Conservation (phyloP, 768 basidiomycete species). For the Megacollybia marginata region DNA sequence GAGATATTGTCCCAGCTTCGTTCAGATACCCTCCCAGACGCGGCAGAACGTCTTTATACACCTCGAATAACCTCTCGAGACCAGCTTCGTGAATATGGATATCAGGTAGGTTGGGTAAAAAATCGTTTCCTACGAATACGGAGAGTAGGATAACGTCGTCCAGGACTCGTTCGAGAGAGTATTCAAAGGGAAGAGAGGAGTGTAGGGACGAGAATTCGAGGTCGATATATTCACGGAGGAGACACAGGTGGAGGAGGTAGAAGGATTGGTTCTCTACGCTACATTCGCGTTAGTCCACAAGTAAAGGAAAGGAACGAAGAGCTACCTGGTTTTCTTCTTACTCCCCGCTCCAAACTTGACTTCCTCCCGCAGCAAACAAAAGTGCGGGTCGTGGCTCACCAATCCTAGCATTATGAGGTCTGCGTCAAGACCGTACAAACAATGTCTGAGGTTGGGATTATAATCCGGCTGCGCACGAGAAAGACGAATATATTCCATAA, state of each 20-base stretch:
- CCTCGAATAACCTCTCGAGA: slow-evolving; percentile 84
- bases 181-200: slow-evolving; percentile 51
- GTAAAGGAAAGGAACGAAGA: no score
- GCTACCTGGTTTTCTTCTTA: slow-evolving; percentile 56
- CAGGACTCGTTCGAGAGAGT: slow-evolving; percentile 89
- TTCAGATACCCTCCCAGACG: slow-evolving; percentile 88
- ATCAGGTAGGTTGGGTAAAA: slow-evolving; percentile 92
- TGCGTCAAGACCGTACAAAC: slow-evolving; percentile 96
- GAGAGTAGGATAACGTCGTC: slow-evolving; percentile 97
- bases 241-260: slow-evolving; percentile 88
- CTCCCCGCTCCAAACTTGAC: slow-evolving; percentile 90
- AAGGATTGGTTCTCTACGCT: slow-evolving; percentile 77
- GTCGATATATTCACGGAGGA: slow-evolving; percentile 96
- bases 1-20: slow-evolving; percentile 78
- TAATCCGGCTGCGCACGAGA: slow-evolving; percentile 93
- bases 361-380: slow-evolving; percentile 94
- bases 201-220: slow-evolving; percentile 83
- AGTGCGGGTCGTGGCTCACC: slow-evolving; percentile 97
- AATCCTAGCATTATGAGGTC: slow-evolving; percentile 98
- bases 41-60: slow-evolving; percentile 90
- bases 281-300: no score
- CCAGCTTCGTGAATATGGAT: slow-evolving; percentile 98
- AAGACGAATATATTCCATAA: slow-evolving; percentile 97
- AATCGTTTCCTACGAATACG: slow-evolving; percentile 97
- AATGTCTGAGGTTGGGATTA: slow-evolving; percentile 95